Evolutionary conservation across 106 monocot species (phyloP).

Genomic region (Acanthochlamys bracteata): DNA sequence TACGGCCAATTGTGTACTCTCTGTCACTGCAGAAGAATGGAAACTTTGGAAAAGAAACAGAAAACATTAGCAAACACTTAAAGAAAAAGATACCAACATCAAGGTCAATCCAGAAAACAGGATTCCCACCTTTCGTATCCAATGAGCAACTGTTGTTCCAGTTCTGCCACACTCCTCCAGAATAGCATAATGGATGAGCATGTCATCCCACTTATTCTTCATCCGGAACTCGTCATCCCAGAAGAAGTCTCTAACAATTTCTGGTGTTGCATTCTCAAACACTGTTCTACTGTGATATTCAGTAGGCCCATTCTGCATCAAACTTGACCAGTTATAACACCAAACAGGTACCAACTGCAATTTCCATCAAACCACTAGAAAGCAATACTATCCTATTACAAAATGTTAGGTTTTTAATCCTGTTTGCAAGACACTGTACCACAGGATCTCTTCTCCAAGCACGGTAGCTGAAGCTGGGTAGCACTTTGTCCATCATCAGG

Average conservation of each 20-base stretch:
- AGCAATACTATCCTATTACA: no score
- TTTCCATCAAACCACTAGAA: no score
- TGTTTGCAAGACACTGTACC: slow-evolving; percentile 17
- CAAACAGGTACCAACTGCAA: no score
- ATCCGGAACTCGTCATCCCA: slow-evolving; percentile 88
- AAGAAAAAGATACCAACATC: neutral
- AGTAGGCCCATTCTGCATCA: slow-evolving; percentile 52
- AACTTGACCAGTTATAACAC: no score
- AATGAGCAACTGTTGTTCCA: slow-evolving; percentile 76
- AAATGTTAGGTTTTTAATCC: no score
- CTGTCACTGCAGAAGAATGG: slow-evolving; percentile 92
- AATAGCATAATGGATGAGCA: slow-evolving; percentile 68
- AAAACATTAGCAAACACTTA: slow-evolving; percentile 7
- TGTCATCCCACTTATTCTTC: slow-evolving; percentile 84
- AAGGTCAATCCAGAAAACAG: neutral
- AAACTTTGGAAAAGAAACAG: slow-evolving; percentile 39
- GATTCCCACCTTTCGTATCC: slow-evolving; percentile 70
- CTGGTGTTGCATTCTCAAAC: slow-evolving; percentile 74
- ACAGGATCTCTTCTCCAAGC: slow-evolving; percentile 81
- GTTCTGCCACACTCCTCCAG: slow-evolving; percentile 66
- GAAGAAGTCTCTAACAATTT: slow-evolving; percentile 79
- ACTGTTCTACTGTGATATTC: slow-evolving; percentile 85
- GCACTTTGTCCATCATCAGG: slow-evolving; percentile 73
- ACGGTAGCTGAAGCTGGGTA: slow-evolving; percentile 50
- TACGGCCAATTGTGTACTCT: slow-evolving; percentile 77